phyloP scores from a whole-genome alignment of 1,139 yeast genomes.

The Diutina neorugosa region DNA sequence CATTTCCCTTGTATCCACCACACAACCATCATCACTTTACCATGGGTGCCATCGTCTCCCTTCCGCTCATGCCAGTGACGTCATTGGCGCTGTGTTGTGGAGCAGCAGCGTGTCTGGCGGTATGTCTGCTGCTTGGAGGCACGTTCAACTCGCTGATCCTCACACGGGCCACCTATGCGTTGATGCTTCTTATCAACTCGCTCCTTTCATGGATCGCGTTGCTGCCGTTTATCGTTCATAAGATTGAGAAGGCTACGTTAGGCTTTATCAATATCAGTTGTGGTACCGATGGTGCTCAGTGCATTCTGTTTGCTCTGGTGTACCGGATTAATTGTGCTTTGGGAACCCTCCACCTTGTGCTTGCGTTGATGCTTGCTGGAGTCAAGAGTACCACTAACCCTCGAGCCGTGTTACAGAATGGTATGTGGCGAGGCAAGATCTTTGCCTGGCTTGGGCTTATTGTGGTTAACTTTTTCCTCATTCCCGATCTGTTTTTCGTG shows the following conservation, averaged over 20 bases:
- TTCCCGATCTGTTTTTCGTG: constrained; percentile 81
- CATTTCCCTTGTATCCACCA: background rate
- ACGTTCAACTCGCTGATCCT: constrained; percentile 53
- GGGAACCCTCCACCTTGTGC: constrained; percentile 62
- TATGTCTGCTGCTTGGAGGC: constrained; percentile 35
- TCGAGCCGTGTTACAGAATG: constrained; percentile 77
- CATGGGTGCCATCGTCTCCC: constrained; percentile 81
- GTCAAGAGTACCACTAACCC: constrained; percentile 74
- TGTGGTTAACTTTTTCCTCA: constrained; percentile 48
- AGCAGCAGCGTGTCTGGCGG: constrained; percentile 2
- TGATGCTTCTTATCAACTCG: constrained; percentile 65
- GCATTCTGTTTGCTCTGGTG: constrained; percentile 88
- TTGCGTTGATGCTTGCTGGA: constrained; percentile 58
- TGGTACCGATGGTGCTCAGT: constrained; percentile 73
- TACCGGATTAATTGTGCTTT: constrained; percentile 84
- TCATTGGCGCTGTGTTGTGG: constrained; percentile 1
- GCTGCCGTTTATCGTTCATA: constrained; percentile 66
- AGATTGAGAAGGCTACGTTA: constrained; percentile 63
- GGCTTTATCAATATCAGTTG: constrained; percentile 49
- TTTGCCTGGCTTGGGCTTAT: constrained; percentile 47
- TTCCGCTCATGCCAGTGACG: constrained; percentile 32
- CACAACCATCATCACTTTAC: background rate
- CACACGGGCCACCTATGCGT: constrained; percentile 72
- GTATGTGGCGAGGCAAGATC: constrained; percentile 78
- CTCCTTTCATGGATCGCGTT: constrained; percentile 84